Evolutionary conservation across 2,329 filamentous ascomycete species (phyloP).

Genomic region (Fonsecaea erecta): DNA sequence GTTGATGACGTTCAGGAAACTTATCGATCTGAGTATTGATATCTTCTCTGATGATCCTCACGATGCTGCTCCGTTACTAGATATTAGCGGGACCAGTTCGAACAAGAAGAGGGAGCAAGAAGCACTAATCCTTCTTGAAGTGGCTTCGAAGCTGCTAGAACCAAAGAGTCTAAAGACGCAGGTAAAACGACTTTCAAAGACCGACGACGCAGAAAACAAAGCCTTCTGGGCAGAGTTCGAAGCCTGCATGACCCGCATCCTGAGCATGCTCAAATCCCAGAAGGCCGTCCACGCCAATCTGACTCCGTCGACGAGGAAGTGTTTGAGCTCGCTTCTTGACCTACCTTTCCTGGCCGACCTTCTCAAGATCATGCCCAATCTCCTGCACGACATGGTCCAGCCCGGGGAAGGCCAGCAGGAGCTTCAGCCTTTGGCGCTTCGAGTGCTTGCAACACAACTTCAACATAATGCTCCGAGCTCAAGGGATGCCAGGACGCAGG

Average conservation of each 20-base stretch:
- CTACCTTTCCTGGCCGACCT: conserved; percentile 87
- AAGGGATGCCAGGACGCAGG: conserved; percentile 57
- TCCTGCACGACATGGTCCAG: conserved; percentile 69
- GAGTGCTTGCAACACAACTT: conserved; percentile 79
- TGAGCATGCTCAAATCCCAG: conserved; percentile 28
- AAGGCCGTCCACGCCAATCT: conserved; percentile 31
- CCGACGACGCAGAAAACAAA: conserved; percentile 10
- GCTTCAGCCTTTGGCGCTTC: conserved; percentile 77
- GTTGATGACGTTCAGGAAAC: conserved; percentile 73
- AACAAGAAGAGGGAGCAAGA: conserved; percentile 42
- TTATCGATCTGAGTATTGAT: conserved; percentile 75
- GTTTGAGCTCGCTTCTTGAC: conserved; percentile 79
- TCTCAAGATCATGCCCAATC: conserved; percentile 80
- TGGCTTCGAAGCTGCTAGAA: conserved; percentile 27
- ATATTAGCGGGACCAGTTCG: conserved; percentile 53
- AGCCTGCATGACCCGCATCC: conserved; percentile 37
- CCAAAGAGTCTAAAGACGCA: conserved; percentile 26
- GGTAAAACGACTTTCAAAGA: conserved; percentile 20
- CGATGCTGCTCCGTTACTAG: conserved; percentile 74
- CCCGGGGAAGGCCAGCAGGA: conserved; percentile 62
- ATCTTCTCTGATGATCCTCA: conserved; percentile 74
- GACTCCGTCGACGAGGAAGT: conserved; percentile 60
- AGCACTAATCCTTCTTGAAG: conserved; percentile 48
- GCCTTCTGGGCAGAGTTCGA: conserved; percentile 35
- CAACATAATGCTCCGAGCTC: conserved; percentile 67